Evolutionary conservation across 495 filamentous ascomycete species (phyloP).

Genomic region (Staphylotrichum tortipilum): DNA sequence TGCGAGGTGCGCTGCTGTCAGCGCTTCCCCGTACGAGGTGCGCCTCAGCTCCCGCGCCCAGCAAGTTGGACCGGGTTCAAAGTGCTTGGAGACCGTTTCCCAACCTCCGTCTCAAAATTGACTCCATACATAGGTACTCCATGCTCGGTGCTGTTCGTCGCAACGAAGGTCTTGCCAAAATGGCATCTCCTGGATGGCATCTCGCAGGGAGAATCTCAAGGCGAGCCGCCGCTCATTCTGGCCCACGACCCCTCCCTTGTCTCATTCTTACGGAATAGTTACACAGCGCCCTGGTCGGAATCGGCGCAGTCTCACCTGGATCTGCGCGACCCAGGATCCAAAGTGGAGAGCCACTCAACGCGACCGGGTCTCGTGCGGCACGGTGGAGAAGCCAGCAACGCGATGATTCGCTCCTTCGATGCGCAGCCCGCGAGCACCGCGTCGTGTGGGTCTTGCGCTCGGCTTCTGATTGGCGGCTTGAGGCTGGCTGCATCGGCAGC

Average conservation of each 20-base stretch:
- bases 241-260: neutral
- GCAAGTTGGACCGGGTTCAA: no score
- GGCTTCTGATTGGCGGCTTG: neutral
- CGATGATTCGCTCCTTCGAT: neutral
- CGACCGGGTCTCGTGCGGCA: slow-evolving; percentile 1
- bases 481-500: neutral
- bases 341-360: slow-evolving; percentile 5
- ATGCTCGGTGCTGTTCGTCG: no score
- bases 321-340: neutral
- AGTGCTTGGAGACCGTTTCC: no score
- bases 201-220: neutral
- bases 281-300: neutral
- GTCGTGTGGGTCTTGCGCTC: neutral
- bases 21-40: no score
- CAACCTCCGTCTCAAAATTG: no score
- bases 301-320: neutral
- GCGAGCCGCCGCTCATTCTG: no score
- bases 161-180: no score
- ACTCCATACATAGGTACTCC: no score
- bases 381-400: neutral
- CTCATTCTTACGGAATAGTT: no score
- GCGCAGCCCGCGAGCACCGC: slow-evolving; percentile 2
- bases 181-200: neutral
- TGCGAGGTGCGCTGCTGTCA: no score
- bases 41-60: no score